Conservation (phyloP, 2,329 filamentous ascomycete genomes). For the Pseudopithomyces maydicus region DNA sequence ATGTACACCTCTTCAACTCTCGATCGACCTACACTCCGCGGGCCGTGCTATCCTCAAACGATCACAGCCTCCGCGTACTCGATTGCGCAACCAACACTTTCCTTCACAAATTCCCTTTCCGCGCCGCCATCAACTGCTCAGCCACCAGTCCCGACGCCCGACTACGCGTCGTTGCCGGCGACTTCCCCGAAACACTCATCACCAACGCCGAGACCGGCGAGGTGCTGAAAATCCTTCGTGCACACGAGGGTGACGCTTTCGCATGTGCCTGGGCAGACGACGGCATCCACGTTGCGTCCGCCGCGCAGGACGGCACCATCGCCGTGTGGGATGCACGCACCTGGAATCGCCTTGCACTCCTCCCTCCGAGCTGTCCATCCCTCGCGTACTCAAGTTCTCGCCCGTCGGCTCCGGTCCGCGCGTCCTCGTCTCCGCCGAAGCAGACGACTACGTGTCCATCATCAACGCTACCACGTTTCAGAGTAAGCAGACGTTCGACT, state of each 20-base stretch:
- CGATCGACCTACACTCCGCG: conserved; percentile 55
- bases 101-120: conserved; percentile 60
- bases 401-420: conserved; percentile 70
- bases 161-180: conserved; percentile 74
- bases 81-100: conserved; percentile 64
- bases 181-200: conserved; percentile 68
- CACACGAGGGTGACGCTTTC: conserved; percentile 74
- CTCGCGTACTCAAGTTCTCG: conserved; percentile 73
- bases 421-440: conserved; percentile 74
- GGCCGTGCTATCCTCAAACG: conserved; percentile 64
- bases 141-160: conserved; percentile 73
- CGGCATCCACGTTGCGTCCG: conserved; percentile 76
- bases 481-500: conserved; percentile 71
- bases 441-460: conserved; percentile 73
- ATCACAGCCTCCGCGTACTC: conserved; percentile 59
- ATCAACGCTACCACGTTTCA: conserved; percentile 69
- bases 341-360: conserved; percentile 62
- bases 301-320: conserved; percentile 74
- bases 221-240: conserved; percentile 61
- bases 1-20: conserved; percentile 58
- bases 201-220: conserved; percentile 70
- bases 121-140: conserved; percentile 72
- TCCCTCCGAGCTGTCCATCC: conserved; percentile 72
- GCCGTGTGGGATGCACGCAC: conserved; percentile 78
- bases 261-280: conserved; percentile 81